Conservation (phyloP, 129 eudicot species). For the Helichrysum umbraculigerum region DNA sequence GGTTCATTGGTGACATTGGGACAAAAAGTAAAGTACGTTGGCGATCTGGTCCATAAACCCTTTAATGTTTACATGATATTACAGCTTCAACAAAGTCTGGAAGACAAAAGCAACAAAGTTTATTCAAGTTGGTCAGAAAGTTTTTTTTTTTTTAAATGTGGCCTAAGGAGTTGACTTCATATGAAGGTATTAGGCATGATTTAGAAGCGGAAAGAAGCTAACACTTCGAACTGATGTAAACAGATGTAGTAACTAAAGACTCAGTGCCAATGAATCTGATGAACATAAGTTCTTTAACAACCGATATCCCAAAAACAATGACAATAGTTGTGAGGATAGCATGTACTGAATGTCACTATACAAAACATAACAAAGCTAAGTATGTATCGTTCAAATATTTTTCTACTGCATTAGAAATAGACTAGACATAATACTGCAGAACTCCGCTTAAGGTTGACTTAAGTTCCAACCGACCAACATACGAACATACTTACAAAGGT, state of each 20-base stretch:
- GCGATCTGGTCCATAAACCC: no score
- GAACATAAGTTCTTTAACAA: not conserved
- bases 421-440: no score
- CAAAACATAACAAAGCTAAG: not conserved
- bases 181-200: no score
- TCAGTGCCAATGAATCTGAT: not conserved
- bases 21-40: no score
- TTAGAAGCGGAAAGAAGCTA: not conserved
- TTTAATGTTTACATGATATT: not conserved
- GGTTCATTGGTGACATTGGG: no score
- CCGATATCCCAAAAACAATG: no score
- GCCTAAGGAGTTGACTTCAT: not conserved
- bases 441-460: no score
- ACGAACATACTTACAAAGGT: constrained; percentile 48
- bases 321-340: no score
- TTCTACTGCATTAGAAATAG: no score
- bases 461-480: not conserved
- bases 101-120: constrained; percentile 8
- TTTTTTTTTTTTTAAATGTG: no score
- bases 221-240: not conserved
- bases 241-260: not conserved
- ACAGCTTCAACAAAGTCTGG: constrained; percentile 15
- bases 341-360: not conserved
- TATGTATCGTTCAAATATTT: no score
- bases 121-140: not conserved